Evolutionary conservation across 2,329 filamentous ascomycete species (phyloP), one percentile per base, ranked within the genome.

Genomic region (Alternaria burnsii): DNA sequence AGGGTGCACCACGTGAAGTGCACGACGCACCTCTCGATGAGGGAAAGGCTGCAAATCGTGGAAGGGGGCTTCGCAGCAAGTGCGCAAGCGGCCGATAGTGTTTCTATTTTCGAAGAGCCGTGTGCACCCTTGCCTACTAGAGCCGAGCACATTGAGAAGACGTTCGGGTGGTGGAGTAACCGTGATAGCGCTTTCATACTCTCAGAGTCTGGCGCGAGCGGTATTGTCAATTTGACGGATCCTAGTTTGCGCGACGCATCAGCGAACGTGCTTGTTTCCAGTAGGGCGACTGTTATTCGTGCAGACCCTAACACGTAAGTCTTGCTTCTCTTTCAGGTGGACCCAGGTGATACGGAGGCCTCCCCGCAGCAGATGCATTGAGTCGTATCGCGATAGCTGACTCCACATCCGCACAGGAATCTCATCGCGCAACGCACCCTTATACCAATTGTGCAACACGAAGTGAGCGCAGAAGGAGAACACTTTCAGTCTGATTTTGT

Each of bases 321-420:
- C 2, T 61, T 76, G 4, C 16, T 38, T 38, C 36, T 18, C 8
- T n/a, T 18, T 9, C 16, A 18, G 16, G 2, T 18, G 16, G 14
- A 16, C 5, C 32, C 12, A 14, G 11, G 14, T 36, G 0, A 3
- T 12, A 36, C 2, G 12, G 32, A 26, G 14, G 5, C 14, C 14
- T 34, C 32, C 5, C 1, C 12, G 32, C 32, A 16, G 32, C 12
- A 1, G 11, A 38, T 38, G 16, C 36, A n/a, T 38, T 0, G 5
- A 38, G 16, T 18, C 5, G 36, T 38, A 38, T 10, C 4, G n/a
- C 16, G 36, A 5, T 38, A 18, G 16, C 16, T n/a, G n/a, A 77
- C 76, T 42, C 75, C 73, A 20, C 71, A 76, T 55, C 71, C 73
- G 2, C 76, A 76, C 52, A 77, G 74, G 1, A 76, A 76, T 48